Conservation (phyloP, 768 basidiomycete species). For the Tulasnella sp. region DNA sequence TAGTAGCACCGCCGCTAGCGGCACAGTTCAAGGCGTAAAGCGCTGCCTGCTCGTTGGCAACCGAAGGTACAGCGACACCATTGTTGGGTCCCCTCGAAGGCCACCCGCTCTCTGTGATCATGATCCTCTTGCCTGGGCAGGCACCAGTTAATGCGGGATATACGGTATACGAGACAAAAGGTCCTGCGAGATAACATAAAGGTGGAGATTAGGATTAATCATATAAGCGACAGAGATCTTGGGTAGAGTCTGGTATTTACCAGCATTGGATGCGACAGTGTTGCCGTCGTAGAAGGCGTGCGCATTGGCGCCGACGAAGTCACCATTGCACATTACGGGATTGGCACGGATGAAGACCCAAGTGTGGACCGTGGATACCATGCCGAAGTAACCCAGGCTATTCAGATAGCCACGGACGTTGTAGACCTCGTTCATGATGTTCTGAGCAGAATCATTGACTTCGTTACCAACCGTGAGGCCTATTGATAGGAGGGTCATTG, state of each 20-base stretch:
- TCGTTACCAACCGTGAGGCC: constrained; percentile 4
- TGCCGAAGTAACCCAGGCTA: neutral
- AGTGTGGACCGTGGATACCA: constrained; percentile 14
- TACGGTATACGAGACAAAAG: constrained; percentile 7
- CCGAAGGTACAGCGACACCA: neutral
- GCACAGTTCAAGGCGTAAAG: constrained; percentile 13
- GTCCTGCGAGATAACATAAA: too few species aligned
- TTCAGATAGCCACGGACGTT: constrained; percentile 10
- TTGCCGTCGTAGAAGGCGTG: constrained; percentile 11
- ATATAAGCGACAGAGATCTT: neutral
- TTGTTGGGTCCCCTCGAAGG: neutral
- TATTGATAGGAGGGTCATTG: too few species aligned
- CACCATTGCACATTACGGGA: constrained; percentile 7
- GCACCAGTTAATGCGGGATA: constrained; percentile 1
- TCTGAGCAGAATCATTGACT: constrained; percentile 7
- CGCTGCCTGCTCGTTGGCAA: constrained; percentile 3
- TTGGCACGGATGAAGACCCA: constrained; percentile 14
- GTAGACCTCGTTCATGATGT: constrained; percentile 15
- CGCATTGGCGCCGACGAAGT: neutral
- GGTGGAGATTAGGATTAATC: neutral
- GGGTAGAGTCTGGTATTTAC: neutral
- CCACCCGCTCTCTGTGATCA: constrained; percentile 14
- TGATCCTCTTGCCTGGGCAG: constrained; percentile 1
- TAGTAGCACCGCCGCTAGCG: constrained; percentile 1
- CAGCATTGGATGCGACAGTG: neutral